phyloP scores from a whole-genome alignment of 1,284 basidiomycete genomes.

The Stygiomarasmius scandens region DNA sequence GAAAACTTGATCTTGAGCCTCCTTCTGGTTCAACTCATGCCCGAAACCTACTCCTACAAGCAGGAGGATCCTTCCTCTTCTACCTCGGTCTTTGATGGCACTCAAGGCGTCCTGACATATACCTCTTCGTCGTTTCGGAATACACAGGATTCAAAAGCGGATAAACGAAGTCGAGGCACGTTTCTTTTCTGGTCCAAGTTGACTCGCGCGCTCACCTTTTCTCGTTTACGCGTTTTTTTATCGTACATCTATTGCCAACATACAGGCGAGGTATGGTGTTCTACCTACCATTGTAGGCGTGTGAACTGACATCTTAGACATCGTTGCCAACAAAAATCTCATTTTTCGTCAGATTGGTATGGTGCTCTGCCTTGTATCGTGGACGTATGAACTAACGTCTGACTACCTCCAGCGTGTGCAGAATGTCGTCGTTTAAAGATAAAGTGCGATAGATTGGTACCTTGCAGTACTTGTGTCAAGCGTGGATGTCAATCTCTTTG shows the following conservation, averaged over 20 bases:
- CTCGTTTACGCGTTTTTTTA: background rate
- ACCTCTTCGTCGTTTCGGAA: background rate
- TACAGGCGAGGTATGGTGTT: conserved; percentile 33
- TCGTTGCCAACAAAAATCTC: too few relatives aligned
- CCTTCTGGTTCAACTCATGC: conserved; percentile 3
- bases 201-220: too few relatives aligned
- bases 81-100: background rate
- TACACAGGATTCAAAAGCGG: conserved; percentile 9
- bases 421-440: conserved; percentile 48
- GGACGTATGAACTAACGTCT: too few relatives aligned
- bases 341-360: too few relatives aligned
- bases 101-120: too few relatives aligned
- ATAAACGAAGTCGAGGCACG: conserved; percentile 14
- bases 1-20: background rate
- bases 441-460: conserved; percentile 35
- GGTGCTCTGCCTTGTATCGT: too few relatives aligned
- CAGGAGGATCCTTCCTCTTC: conserved; percentile 11
- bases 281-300: too few relatives aligned
- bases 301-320: too few relatives aligned
- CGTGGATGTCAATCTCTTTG: conserved; percentile 51
- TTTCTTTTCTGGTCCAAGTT: background rate
- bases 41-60: conserved; percentile 17
- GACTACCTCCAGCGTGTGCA: too few relatives aligned
- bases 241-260: conserved; percentile 16
- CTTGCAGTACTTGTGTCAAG: conserved; percentile 48